Base-by-base conservation (phyloP, 176 grass and related monocot genomes). In the Musa itinerans region DNA sequence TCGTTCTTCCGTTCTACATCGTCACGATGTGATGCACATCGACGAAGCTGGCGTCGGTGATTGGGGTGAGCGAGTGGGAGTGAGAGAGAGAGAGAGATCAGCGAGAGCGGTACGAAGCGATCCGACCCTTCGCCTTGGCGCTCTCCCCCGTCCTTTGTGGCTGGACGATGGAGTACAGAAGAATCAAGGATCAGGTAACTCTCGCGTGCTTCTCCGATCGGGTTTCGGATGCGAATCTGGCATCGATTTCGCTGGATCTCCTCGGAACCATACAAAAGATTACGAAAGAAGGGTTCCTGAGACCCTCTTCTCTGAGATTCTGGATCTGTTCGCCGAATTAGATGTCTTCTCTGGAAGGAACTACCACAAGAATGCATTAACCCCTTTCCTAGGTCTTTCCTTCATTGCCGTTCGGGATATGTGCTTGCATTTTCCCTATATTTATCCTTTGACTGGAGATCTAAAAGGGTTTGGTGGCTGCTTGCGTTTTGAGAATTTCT, bases 121-220 rank as follows among this genome's bases (percentile, higher is more conserved):
- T 17, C 13, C 10, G 34, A 50, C 11, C 43, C 68, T 19, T 50
- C 19, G 11, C 48, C 48, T n/a, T 5, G 4, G 34, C 48, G 27
- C 14, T 69, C 13, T 50, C 43, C 12, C 17, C 13, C 34, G 34
- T 4, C 4, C 34, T 43, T 43, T 43, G 34, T 43, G 4, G 8
- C 16, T 50, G 17, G 10, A 14, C 7, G 66, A 87, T 90, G 88
- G 85, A 87, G 82, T 82, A 87, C 59, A 82, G 85, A 53, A 90
- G 82, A 77, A 77, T 80, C 59, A 90, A 84, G 63, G 85, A 90
- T 50, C 85, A 87, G 88, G 88, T 90, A 62, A 10, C 49, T n/a
- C 16, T 50, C 50, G 53, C 64, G 53, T 74, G 65, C 74, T 56
- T 25, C 62, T 34, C 13, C 63, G 26, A 11, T 63, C 3, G 10